Percentiles rank a stretch among this genome's conserved stretches.
Evolutionary conservation across 192 early-diverging fungal genomes (phyloP).

Genomic region (Coemansia sp.): DNA sequence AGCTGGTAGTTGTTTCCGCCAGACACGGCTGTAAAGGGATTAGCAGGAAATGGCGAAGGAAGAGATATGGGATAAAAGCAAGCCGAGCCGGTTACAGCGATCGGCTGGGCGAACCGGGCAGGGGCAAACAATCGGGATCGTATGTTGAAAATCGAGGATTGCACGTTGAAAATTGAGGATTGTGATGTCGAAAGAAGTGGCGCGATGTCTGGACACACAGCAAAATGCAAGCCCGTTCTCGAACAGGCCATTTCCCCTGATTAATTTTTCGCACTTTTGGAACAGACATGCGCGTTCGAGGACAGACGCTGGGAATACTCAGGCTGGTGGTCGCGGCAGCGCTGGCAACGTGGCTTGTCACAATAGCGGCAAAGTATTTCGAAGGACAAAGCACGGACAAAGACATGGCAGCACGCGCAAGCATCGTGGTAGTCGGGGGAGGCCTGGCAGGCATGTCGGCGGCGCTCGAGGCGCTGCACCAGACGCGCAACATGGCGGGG

Average conservation of each 20-base stretch:
- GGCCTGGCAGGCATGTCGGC: constrained; percentile 43
- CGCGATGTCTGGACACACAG: not conserved
- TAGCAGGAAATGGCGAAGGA: too few relatives aligned
- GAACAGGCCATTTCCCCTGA: not conserved
- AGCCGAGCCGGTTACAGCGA: too few relatives aligned
- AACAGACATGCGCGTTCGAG: not conserved
- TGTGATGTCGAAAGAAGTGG: not conserved
- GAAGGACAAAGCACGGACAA: not conserved
- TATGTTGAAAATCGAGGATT: too few relatives aligned
- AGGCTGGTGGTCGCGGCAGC: not conserved
- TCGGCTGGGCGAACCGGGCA: too few relatives aligned
- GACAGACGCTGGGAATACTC: not conserved
- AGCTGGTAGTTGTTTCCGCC: too few relatives aligned
- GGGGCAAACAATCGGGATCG: too few relatives aligned
- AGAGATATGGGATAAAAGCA: too few relatives aligned
- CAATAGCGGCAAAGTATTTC: not conserved
- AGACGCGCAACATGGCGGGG: constrained; percentile 11
- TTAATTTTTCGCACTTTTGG: not conserved
- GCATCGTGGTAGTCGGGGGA: constrained; percentile 31
- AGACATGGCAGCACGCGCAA: constrained; percentile 16
- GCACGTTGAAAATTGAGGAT: too few relatives aligned
- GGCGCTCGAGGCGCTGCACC: constrained; percentile 36
- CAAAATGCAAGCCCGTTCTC: not conserved
- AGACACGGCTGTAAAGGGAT: too few relatives aligned
- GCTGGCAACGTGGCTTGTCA: not conserved